Conservation (phyloP, 2,329 filamentous ascomycete species). For the Pseudogymnoascus sp. region DNA sequence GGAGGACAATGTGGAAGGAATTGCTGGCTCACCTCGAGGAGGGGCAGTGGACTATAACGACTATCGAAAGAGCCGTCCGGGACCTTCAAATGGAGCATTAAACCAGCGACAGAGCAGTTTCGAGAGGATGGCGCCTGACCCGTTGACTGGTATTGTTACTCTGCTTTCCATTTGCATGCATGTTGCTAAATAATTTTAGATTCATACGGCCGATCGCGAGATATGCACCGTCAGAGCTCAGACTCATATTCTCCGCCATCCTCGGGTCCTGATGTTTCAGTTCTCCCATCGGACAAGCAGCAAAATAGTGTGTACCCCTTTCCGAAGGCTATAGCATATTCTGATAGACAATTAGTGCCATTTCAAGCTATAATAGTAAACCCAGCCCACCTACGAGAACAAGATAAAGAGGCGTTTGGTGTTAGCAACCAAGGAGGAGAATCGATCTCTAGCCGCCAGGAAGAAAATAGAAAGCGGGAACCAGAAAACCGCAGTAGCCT, state of each 20-base stretch:
- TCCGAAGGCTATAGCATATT: not conserved
- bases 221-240: slow-evolving; percentile 1
- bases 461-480: not conserved
- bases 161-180: not conserved
- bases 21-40: not conserved
- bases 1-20: slow-evolving; percentile 28
- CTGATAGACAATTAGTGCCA: not conserved
- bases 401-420: not conserved
- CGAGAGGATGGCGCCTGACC: not conserved
- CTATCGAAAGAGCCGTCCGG: not conserved
- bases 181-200: slow-evolving; percentile 2
- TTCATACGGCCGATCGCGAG: not conserved
- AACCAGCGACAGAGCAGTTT: not conserved
- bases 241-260: slow-evolving; percentile 4
- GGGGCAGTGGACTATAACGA: not conserved
- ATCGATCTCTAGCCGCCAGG: not conserved
- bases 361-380: not conserved
- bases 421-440: not conserved
- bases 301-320: not conserved
- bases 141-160: not conserved
- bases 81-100: not conserved
- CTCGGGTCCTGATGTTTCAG: not conserved
- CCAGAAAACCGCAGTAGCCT: not conserved
- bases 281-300: not conserved
- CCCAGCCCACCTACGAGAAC: not conserved